Percentiles rank a stretch among this genome's conserved stretches.
Evolutionary conservation across 805 yeast genomes (phyloP).

Genomic region (Candida bentonensis): DNA sequence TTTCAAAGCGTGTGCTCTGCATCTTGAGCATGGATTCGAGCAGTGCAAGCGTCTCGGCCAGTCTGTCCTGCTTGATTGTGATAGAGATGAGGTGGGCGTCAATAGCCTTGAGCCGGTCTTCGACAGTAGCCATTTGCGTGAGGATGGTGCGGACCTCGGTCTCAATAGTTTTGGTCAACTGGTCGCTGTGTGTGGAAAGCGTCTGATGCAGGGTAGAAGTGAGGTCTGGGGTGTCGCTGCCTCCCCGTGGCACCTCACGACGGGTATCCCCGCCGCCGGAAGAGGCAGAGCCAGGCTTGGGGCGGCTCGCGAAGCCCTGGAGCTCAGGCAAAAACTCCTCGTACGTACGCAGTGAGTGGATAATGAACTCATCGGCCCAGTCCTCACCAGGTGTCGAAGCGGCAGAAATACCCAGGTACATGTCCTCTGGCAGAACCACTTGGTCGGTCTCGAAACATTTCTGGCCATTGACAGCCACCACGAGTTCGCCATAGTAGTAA

Average conservation of each 20-base stretch:
- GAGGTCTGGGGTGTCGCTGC: not conserved
- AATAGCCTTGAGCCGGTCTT: not conserved
- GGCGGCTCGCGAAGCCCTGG: not conserved
- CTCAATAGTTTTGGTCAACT: not conserved
- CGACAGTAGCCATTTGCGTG: not conserved
- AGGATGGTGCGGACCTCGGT: not conserved
- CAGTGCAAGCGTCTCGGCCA: not conserved
- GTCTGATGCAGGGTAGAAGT: not conserved
- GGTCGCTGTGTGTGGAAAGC: not conserved
- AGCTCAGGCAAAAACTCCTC: not conserved
- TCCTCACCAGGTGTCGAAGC: conserved; percentile 1
- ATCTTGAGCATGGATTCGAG: not conserved
- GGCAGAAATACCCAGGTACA: conserved; percentile 24
- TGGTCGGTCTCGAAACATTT: conserved; percentile 21
- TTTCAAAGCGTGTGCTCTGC: not conserved
- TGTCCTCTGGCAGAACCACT: conserved; percentile 20
- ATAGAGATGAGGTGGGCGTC: not conserved
- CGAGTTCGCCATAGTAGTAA: conserved; percentile 18
- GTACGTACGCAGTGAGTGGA: not conserved
- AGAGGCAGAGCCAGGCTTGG: not conserved
- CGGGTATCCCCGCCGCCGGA: too few relatives aligned
- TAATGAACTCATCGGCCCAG: not conserved
- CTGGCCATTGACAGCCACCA: conserved; percentile 25
- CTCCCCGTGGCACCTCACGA: too few relatives aligned
- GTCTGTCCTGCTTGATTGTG: not conserved